Evolutionary conservation across 306 rosid species (phyloP).

Genomic region (Alnus rubra): DNA sequence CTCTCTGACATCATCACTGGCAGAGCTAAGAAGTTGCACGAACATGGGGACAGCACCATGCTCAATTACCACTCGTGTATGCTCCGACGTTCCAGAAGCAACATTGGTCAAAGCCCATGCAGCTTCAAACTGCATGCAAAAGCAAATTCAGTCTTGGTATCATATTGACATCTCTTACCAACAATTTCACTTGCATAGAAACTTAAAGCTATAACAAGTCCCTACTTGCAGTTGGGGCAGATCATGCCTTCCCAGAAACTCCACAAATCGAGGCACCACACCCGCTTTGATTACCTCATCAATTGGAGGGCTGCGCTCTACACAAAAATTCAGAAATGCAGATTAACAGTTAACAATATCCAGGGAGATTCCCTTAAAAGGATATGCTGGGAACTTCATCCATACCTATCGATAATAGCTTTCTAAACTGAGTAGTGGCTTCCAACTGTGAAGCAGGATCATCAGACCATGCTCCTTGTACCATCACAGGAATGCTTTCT

Average conservation of each 20-base stretch:
- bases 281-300: slow-evolving; percentile 59
- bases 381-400: background rate
- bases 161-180: background rate
- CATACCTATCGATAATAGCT: slow-evolving; percentile 60
- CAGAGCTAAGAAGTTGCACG: slow-evolving; percentile 60
- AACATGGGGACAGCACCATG: slow-evolving; percentile 67
- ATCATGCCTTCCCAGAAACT: slow-evolving; percentile 56
- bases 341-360: slow-evolving; percentile 1
- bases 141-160: background rate
- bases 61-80: slow-evolving; percentile 59
- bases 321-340: slow-evolving; percentile 9
- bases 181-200: background rate
- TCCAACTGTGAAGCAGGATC: slow-evolving; percentile 57
- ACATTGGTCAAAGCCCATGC: slow-evolving; percentile 72
- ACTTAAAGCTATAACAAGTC: background rate
- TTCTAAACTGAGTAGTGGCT: slow-evolving; percentile 62
- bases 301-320: slow-evolving; percentile 66
- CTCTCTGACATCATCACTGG: slow-evolving; percentile 60
- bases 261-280: slow-evolving; percentile 62
- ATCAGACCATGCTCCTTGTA: slow-evolving; percentile 56
- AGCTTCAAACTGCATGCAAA: slow-evolving; percentile 63
- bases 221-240: slow-evolving; percentile 54
- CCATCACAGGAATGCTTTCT: slow-evolving; percentile 60
- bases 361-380: background rate
- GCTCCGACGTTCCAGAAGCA: slow-evolving; percentile 66